Percentiles rank a stretch among this genome's conserved stretches.
phyloP scores from a whole-genome alignment of 2,329 filamentous ascomycete genomes.

The Pestalotiopsis sp. region DNA sequence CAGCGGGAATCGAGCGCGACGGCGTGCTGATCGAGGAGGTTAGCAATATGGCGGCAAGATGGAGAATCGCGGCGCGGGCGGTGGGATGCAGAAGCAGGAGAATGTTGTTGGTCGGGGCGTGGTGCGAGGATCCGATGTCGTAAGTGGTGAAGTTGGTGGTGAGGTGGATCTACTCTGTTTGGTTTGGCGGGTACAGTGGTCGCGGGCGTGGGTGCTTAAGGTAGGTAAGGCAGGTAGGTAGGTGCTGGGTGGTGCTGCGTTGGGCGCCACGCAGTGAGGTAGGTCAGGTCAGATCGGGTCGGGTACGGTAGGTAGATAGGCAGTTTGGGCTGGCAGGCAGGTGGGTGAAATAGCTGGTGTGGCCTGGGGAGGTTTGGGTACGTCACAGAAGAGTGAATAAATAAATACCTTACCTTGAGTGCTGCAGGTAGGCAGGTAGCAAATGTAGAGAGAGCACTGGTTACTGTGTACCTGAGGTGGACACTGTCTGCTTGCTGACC shows the following conservation, averaged over 20 bases:
- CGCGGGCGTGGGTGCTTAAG: neutral
- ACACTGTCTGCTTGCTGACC: neutral
- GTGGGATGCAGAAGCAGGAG: neutral
- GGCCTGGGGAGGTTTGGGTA: too few relatives aligned
- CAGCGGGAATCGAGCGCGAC: neutral
- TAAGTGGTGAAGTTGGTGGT: constrained; percentile 6
- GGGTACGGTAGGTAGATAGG: neutral
- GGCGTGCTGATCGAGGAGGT: neutral
- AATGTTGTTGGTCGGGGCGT: neutral
- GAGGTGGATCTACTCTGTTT: constrained; percentile 4
- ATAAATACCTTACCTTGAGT: too few relatives aligned
- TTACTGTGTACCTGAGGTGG: neutral
- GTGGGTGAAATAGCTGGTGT: neutral
- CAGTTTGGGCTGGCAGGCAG: neutral
- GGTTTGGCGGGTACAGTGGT: neutral
- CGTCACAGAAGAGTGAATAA: too few relatives aligned
- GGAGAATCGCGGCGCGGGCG: neutral
- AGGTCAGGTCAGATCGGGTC: neutral
- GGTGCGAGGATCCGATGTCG: constrained; percentile 7
- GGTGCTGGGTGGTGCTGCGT: neutral
- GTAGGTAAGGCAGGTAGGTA: neutral
- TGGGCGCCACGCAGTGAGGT: neutral
- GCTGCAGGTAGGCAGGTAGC: neutral
- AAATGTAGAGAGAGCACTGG: neutral
- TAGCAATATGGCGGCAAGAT: constrained; percentile 1